Base-by-base conservation (phyloP, 1,284 basidiomycete genomes). In the Cryptococcus depauperatus region DNA sequence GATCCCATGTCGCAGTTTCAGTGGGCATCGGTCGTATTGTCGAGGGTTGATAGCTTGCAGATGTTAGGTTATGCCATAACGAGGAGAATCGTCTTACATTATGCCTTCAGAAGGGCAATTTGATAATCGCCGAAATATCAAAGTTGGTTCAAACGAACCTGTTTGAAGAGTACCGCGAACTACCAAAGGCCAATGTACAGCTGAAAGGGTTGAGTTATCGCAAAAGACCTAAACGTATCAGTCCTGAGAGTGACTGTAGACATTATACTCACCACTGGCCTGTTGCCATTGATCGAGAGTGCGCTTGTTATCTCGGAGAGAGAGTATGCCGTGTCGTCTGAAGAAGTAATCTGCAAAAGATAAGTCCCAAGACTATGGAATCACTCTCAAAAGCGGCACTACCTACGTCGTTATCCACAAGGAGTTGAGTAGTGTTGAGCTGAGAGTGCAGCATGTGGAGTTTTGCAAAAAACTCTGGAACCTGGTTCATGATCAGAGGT, bases 91-190 rank as follows among this genome's bases (percentile, higher is more conserved):
- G 3, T 55, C 66, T 48, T 42, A 69, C 62, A 60, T 42, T 39
- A 70, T 69, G 4, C 68, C 68, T 14, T 68, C 66, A 0, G 37
- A 16, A 1, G 69, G 69, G 45, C 69, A 71, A 39, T 57, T 64
- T 8, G 59, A 58, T 19, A 26, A 4, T 14, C 23, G 37, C 2
- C 44, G 23, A 10, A 41, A 51, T 1, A 26, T 34, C 1, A 29
- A 25, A 4, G 62, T 54, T 13, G 67, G 46, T 5, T 54, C 49
- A 43, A 68, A 67, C 6, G 47, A 26, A 2, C 51, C 61, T 21
- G 42, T 45, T 35, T 67, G 58, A 44, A 68, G 66, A 22, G 48
- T 52, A 7, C 66, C 66, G 5, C 49, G 41, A 11, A 61, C 52
- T 35, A 55, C 30, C 2, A 71, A 32, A 11, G 68, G 66, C 65